Evolutionary conservation across 176 grass and related monocot genomes (phyloP), one percentile per base, ranked within the genome.

Genomic region (Triticum urartu): DNA sequence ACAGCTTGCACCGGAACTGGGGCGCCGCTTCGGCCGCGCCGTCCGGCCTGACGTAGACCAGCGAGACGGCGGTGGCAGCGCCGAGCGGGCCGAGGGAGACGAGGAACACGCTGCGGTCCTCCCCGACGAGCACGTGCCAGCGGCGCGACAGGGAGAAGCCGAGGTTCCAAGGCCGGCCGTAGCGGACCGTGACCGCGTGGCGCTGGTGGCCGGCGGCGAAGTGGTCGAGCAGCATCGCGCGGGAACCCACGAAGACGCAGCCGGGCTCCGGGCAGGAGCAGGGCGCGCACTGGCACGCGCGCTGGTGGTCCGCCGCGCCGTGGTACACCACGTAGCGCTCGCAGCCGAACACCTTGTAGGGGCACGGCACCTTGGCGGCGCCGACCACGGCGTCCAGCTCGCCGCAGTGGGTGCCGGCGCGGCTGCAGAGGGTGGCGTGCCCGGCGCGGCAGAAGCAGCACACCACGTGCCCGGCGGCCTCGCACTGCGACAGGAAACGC

Each of bases 241-340:
- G 50, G 0, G 68, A 9, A 5, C 22, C 81, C 1, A 38, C 4
- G 68, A 68, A 81, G 5, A 9, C 26, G 79, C 79, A 81, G 40
- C 40, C 63, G 63, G 63, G 26, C 21, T 83, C 34, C 50, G 68
- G 81, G 81, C 68, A 83, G 12, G 14, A 43, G 81, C 81, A 74
- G 7, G 68, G 81, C 68, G 81, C 68, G 8, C n/a, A 60, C 7
- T 22, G 67, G 81, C 81, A 83, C n/a, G 9, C 22, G 52, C 68
- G 52, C 15, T 18, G 13, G 68, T 72, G 81, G 4, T 40, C 66
- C 30, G 7, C 34, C 15, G 17, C 64, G 7, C 34, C 64, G 64
- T 25, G 64, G 79, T 52, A 81, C 17, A 28, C 43, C 17, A 68
- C 43, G 42, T 34, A 48, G 42, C 63, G 28, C 2, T 33, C 25